Percentiles rank a stretch among this genome's conserved stretches.
phyloP scores from a whole-genome alignment of 2,329 filamentous ascomycete species.

The Alternaria dauci region DNA sequence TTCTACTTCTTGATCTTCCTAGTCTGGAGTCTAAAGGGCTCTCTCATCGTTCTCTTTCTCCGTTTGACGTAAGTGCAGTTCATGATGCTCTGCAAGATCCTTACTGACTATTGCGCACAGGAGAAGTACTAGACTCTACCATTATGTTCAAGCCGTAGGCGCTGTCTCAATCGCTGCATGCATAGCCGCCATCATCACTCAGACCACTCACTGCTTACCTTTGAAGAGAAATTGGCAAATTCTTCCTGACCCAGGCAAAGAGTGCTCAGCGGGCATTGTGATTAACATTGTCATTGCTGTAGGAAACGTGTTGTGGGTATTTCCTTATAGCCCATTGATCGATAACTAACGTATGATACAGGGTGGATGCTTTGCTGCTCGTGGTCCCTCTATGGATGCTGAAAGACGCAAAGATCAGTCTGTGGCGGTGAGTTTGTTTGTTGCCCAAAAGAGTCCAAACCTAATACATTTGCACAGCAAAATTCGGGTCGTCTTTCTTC shows the following conservation, averaged over 20 bases:
- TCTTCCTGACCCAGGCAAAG: conserved; percentile 2
- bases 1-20: conserved; percentile 5
- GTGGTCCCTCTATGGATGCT: conserved; percentile 6
- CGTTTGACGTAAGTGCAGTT: not conserved
- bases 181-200: not conserved
- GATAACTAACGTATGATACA: not conserved
- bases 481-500: conserved; percentile 2
- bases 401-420: conserved; percentile 1
- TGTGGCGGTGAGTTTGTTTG: conserved; percentile 1
- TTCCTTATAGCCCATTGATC: accelerated
- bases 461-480: not conserved
- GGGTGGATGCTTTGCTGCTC: conserved; percentile 1
- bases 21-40: not conserved
- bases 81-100: not conserved
- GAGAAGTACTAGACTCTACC: not conserved
- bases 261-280: not conserved
- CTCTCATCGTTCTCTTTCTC: not conserved
- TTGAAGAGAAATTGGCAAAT: conserved; percentile 2
- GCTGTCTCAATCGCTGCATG: not conserved
- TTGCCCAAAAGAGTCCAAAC: not conserved
- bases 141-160: not conserved
- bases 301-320: not conserved
- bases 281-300: conserved; percentile 8
- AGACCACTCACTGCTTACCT: conserved; percentile 8
- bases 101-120: not conserved